These are phyloP conservation scores for Hibiscus mutabilis DNA, from an alignment of 345 rosid genomes.

Conservation along the genomic window DNA sequence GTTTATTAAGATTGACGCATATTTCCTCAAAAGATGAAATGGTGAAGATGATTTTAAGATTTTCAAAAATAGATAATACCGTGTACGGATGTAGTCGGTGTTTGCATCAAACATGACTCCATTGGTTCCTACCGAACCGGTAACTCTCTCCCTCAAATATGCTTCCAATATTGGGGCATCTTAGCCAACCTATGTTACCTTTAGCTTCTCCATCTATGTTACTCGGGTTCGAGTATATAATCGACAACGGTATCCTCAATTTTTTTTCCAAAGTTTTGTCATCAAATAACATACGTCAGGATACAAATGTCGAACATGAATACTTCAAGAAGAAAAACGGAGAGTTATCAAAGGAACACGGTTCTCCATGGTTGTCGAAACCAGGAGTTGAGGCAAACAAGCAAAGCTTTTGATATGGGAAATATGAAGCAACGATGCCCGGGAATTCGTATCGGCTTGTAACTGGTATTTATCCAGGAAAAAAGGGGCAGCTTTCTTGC, in stretches of 20 bases:
- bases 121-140: neutral
- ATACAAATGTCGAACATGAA: neutral
- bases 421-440: neutral
- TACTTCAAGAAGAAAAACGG: neutral
- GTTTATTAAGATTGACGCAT: neutral
- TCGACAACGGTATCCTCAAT: neutral
- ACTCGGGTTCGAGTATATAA: neutral
- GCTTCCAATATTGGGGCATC: slow-evolving; percentile 25
- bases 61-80: no score
- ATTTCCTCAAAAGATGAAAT: no score
- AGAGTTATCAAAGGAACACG: neutral
- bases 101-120: neutral
- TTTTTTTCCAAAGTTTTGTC: neutral
- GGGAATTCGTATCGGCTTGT: neutral
- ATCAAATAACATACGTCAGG: neutral
- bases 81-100: neutral
- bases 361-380: neutral
- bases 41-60: no score
- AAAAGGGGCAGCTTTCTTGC: neutral
- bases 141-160: slow-evolving; percentile 21
- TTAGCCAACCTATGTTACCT: neutral
- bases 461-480: neutral
- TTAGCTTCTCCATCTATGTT: neutral
- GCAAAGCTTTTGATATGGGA: neutral
- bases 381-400: slow-evolving; percentile 1